phyloP scores from a whole-genome alignment of 805 yeast genomes.

The Grigorovia transvaalensis region DNA sequence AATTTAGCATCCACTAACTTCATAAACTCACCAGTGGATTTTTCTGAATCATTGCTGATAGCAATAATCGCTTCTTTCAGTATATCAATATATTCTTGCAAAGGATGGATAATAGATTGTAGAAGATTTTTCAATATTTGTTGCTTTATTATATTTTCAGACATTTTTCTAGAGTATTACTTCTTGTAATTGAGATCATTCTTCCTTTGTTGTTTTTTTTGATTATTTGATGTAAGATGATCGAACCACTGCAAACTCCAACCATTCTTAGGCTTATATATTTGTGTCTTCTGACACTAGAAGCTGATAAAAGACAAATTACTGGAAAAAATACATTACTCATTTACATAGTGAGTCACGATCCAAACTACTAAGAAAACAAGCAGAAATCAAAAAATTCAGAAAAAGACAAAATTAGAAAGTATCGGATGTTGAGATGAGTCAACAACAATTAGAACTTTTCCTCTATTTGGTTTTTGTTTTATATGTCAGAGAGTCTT shows the following conservation, averaged over 20 bases:
- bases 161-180: neutral
- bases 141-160: neutral
- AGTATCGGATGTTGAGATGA: too few relatives aligned
- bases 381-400: neutral
- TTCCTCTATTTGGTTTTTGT: too few relatives aligned
- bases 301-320: neutral
- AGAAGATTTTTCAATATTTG: slow-evolving; percentile 7
- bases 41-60: neutral
- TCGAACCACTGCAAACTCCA: too few relatives aligned
- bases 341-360: neutral
- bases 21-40: neutral
- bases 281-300: too few relatives aligned
- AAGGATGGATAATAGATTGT: slow-evolving; percentile 14
- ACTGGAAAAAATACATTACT: neutral
- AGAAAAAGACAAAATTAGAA: neutral
- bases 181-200: too few relatives aligned
- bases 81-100: slow-evolving; percentile 19
- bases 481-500: too few relatives aligned
- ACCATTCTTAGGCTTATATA: too few relatives aligned
- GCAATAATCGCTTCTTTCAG: slow-evolving; percentile 5
- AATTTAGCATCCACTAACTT: neutral
- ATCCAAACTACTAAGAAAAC: neutral
- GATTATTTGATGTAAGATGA: too few relatives aligned
- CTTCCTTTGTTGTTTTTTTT: too few relatives aligned
- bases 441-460: too few relatives aligned